Percentiles rank a stretch among this genome's conserved stretches.
Evolutionary conservation across 352 stramenopile genomes (phyloP).

Genomic region (Pythium biforme): DNA sequence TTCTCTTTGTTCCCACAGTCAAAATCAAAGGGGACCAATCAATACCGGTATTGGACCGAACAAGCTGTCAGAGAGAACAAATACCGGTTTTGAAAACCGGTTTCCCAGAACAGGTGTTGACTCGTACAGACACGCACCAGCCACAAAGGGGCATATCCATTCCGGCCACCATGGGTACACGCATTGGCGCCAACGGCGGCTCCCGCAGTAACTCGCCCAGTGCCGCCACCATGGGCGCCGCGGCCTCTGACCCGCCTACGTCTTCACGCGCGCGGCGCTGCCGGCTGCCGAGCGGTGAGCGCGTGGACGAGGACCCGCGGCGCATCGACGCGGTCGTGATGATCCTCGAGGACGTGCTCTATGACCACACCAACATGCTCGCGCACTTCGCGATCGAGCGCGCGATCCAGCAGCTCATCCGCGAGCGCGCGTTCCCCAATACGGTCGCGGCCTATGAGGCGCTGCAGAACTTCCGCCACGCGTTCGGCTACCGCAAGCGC

Average conservation of each 20-base stretch:
- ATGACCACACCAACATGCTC: constrained; percentile 80
- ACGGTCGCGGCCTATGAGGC: constrained; percentile 64
- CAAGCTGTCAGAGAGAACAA: constrained; percentile 11
- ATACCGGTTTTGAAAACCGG: constrained; percentile 18
- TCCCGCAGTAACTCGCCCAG: too few relatives aligned
- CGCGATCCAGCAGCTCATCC: constrained; percentile 66
- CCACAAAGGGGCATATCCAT: background rate
- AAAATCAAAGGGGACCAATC: constrained; percentile 4
- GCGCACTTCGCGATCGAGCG: constrained; percentile 79
- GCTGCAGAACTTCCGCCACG: constrained; percentile 76
- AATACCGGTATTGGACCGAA: constrained; percentile 16
- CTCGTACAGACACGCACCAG: background rate
- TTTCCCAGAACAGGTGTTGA: background rate
- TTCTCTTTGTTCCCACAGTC: constrained; percentile 19
- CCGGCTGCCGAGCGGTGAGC: constrained; percentile 37
- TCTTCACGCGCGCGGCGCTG: constrained; percentile 20
- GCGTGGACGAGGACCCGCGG: constrained; percentile 39
- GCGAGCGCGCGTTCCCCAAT: constrained; percentile 67
- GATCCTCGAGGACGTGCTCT: constrained; percentile 86
- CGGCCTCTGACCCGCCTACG: background rate
- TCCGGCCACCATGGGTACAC: background rate
- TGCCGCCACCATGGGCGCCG: too few relatives aligned
- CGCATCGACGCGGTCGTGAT: constrained; percentile 78
- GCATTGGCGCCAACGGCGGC: background rate
- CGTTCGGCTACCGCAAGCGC: constrained; percentile 80